Evolutionary conservation across 192 early-diverging fungal species (phyloP).

Genomic region (Oehlia diaphana): DNA sequence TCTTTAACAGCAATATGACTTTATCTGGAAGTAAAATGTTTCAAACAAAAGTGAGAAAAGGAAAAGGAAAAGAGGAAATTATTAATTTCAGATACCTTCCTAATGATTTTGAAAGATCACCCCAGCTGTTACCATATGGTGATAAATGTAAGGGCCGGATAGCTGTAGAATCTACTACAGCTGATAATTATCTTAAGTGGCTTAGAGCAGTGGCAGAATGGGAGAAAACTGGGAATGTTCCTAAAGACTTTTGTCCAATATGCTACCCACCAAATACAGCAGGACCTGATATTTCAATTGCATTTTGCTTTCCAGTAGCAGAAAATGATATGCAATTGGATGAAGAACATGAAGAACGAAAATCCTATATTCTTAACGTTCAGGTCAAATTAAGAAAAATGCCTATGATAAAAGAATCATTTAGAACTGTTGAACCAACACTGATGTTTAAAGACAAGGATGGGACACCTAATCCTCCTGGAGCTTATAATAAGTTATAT

Average conservation of each 20-base stretch:
- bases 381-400: neutral
- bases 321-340: neutral
- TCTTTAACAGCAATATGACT: neutral
- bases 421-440: neutral
- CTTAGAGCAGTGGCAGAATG: too few relatives aligned
- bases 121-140: neutral
- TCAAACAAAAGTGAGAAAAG: too few relatives aligned
- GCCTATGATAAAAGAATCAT: neutral
- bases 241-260: neutral
- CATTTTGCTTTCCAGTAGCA: neutral
- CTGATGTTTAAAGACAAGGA: neutral
- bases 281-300: conserved; percentile 11
- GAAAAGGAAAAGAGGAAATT: too few relatives aligned
- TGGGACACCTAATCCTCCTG: neutral
- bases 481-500: neutral
- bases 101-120: neutral
- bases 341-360: neutral
- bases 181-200: neutral
- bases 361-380: conserved; percentile 5
- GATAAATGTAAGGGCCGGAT: neutral
- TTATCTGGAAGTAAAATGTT: neutral
- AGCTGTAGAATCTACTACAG: neutral
- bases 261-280: neutral
- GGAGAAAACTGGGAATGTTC: neutral
- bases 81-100: too few relatives aligned